Percentiles rank a stretch among this genome's conserved stretches.
Conservation (phyloP, 2,329 filamentous ascomycete genomes). For the Phoma sp. region DNA sequence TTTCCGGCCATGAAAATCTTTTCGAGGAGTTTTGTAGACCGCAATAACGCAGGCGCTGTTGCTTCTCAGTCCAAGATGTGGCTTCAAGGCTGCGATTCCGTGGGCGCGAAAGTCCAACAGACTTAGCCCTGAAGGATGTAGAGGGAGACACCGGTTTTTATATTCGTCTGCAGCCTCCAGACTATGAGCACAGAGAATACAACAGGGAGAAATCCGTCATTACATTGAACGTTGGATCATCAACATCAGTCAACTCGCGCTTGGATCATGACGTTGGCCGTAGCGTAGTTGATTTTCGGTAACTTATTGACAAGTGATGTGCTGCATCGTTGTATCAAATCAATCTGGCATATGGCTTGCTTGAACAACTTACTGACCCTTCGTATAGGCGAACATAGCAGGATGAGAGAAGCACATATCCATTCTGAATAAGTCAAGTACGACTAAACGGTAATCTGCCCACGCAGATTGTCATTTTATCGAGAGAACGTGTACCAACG, state of each 20-base stretch:
- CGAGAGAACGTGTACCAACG: too few species aligned
- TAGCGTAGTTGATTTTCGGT: too few species aligned
- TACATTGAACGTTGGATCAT: not conserved
- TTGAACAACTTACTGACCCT: not conserved
- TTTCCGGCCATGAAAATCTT: too few species aligned
- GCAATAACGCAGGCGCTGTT: not conserved
- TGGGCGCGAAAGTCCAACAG: not conserved
- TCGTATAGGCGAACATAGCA: not conserved
- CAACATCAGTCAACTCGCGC: too few species aligned
- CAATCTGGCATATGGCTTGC: too few species aligned
- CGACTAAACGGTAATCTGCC: not conserved
- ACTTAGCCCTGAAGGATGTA: not conserved
- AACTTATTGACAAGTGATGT: too few species aligned
- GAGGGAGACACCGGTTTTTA: not conserved
- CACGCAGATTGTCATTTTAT: too few species aligned
- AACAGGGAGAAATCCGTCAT: not conserved
- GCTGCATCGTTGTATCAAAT: too few species aligned
- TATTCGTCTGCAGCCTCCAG: not conserved
- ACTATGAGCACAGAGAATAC: not conserved
- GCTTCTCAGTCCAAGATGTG: not conserved
- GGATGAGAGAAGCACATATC: not conserved
- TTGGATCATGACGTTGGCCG: too few species aligned
- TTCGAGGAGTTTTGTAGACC: not conserved
- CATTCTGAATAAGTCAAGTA: too few species aligned
- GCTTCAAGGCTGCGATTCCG: not conserved